A percentile compares a stretch with the other conserved stretches of the same genome.
phyloP scores from a whole-genome alignment of 2,329 filamentous ascomycete genomes.

The Sclerotiophoma versabilis region DNA sequence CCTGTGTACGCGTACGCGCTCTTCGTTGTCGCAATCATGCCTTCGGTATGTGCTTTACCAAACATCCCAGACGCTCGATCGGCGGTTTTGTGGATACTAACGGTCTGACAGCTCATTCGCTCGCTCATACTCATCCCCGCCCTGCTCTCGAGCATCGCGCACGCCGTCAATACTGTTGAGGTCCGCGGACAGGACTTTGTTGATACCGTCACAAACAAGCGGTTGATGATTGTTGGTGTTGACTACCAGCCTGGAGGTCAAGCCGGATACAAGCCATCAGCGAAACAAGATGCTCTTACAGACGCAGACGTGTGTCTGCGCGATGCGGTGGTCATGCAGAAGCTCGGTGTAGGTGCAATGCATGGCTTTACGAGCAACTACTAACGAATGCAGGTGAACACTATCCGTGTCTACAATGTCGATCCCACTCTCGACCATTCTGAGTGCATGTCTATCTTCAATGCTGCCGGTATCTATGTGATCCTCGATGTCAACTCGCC shows the following conservation, averaged over 20 bases:
- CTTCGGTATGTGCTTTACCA: conserved; percentile 17
- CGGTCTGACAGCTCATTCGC: conserved; percentile 34
- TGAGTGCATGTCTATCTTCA: conserved; percentile 69
- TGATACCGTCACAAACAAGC: conserved; percentile 63
- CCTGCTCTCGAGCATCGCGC: conserved; percentile 52
- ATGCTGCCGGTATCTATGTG: conserved; percentile 71
- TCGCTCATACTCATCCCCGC: conserved; percentile 36
- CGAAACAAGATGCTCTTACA: conserved; percentile 62
- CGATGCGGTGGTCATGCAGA: conserved; percentile 69
- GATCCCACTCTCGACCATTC: conserved; percentile 67
- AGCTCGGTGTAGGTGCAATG: conserved; percentile 56
- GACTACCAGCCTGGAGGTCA: conserved; percentile 69
- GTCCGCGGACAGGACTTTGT: conserved; percentile 68
- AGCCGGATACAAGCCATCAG: conserved; percentile 61
- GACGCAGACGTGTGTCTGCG: conserved; percentile 65
- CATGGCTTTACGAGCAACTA: background rate
- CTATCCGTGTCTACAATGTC: conserved; percentile 70
- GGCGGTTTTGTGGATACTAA: conserved; percentile 18
- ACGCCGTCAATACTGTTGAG: conserved; percentile 63
- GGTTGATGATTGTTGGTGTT: conserved; percentile 69
- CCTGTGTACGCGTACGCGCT: conserved; percentile 12
- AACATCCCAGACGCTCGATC: conserved; percentile 7
- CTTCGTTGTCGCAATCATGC: conserved; percentile 13
- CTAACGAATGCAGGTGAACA: conserved; percentile 56
- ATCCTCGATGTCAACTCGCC: conserved; percentile 71